These are phyloP conservation scores for Hypoxylon sp. DNA, from an alignment of 2,329 filamentous ascomycete genomes.

Conservation along the genomic window DNA sequence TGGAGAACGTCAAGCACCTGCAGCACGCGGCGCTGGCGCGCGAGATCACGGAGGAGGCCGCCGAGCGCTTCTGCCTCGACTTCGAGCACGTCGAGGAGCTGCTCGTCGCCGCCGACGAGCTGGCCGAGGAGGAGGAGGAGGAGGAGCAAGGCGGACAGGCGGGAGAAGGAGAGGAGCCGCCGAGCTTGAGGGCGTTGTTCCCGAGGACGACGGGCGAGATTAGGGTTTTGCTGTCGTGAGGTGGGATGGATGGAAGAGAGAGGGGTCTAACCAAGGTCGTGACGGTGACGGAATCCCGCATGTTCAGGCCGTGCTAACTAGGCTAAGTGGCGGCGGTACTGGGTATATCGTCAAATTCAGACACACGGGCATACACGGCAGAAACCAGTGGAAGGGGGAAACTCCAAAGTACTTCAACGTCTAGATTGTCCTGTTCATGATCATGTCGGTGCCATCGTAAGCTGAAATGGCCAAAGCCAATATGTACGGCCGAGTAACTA, in stretches of 20 bases:
- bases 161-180: conserved; percentile 47
- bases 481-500: conserved; percentile 22
- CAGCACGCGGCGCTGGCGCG: conserved; percentile 79
- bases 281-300: not conserved
- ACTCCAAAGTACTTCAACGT: not conserved
- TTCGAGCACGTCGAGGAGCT: conserved; percentile 75
- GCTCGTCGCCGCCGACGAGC: conserved; percentile 59
- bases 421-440: not conserved
- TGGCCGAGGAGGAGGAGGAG: conserved; percentile 48
- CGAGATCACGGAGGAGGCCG: conserved; percentile 83
- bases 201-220: conserved; percentile 72
- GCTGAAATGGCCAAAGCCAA: not conserved
- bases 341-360: not conserved
- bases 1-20: conserved; percentile 81
- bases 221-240: conserved; percentile 67
- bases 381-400: not conserved
- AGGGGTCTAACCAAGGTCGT: not conserved
- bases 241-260: not conserved
- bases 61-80: conserved; percentile 84
- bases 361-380: not conserved
- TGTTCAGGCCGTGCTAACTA: not conserved
- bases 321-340: not conserved
- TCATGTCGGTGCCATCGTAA: conserved; percentile 12
- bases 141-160: conserved; percentile 29
- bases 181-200: conserved; percentile 61